Base-by-base conservation (phyloP, 305 asterid species). In the Rubia peregrina region DNA sequence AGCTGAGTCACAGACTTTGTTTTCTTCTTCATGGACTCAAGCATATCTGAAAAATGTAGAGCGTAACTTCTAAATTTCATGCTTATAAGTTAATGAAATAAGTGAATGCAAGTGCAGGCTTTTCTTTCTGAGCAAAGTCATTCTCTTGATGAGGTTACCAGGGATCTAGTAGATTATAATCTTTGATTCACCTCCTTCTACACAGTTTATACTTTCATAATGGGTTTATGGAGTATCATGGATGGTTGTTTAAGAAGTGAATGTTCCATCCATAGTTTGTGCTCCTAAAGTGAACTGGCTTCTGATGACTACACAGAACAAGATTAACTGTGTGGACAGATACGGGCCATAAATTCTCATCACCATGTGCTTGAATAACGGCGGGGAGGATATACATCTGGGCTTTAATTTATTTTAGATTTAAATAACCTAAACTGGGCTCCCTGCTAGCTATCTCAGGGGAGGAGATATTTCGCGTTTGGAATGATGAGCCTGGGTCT, bases 271-370 rank as follows among this genome's bases (percentile, higher is more conserved):
- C 87, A 76, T 85, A 71, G 89, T 84, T 82, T 75, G 68, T 78
- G 97, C 97, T 91, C 97, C 96, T 65, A 93, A 77, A 93, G 73
- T 73, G 75, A 75, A 64, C 71, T 92, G 92, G 98, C 92, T 91
- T 93, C 96, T 89, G 96, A 90, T 90, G 97, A 93, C 98, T 82
- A 82, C 95, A 80, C 94, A 85, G 88, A 66, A 84, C 68, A 76
- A 90, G 96, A 68, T 55, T 67, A 75, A 82, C 92, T 91, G 94
- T 86, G 96, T 89, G 89, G 97, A 90, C 97, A 89, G 98, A 93
- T 93, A 93, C 96, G 95, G 95, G 95, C 80, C 98, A 70, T 67
- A 90, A 73, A 90, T 76, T 76, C 70, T 69, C 73, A 65, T 36
- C 53, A 42, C 42, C 10, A 2, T 8, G 46, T 12, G 70, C n/a